A percentile compares a stretch with the other conserved stretches of the same genome.
phyloP scores from a whole-genome alignment of 345 rosid genomes.

The Eucalyptus brandiana region DNA sequence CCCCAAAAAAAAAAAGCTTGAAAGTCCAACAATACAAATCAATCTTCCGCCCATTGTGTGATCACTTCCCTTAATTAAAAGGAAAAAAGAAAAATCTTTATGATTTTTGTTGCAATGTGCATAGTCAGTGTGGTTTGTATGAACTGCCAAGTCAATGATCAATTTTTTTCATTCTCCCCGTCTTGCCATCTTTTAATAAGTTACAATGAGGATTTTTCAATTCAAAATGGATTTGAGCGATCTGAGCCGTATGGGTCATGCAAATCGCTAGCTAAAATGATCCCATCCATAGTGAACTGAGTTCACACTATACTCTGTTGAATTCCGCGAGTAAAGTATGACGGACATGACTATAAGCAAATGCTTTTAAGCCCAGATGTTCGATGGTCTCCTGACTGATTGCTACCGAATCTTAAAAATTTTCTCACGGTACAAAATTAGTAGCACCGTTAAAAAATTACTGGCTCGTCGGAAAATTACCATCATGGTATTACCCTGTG shows the following conservation, averaged over 20 bases:
- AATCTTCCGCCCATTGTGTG: too few relatives aligned
- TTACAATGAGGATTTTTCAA: too few relatives aligned
- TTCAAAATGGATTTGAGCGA: too few relatives aligned
- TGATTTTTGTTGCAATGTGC: too few relatives aligned
- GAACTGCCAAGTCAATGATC: too few relatives aligned
- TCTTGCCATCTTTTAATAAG: too few relatives aligned
- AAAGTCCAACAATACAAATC: too few relatives aligned
- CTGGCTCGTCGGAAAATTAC: accelerated
- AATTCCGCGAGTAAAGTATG: background rate
- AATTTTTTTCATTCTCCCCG: accelerated
- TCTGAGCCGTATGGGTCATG: accelerated
- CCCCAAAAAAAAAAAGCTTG: too few relatives aligned
- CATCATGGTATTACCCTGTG: background rate
- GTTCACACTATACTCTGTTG: background rate
- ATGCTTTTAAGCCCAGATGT: background rate
- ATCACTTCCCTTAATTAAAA: too few relatives aligned
- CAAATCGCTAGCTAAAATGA: too few relatives aligned
- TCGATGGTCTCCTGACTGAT: background rate
- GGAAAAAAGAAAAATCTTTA: too few relatives aligned
- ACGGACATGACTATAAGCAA: background rate
- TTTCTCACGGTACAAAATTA: background rate
- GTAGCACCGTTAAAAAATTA: background rate
- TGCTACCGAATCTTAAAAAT: background rate
- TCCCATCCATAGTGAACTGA: background rate
- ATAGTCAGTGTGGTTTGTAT: too few relatives aligned